Conservation (phyloP, 129 eudicot genomes). For the Chrysanthemum seticuspe region DNA sequence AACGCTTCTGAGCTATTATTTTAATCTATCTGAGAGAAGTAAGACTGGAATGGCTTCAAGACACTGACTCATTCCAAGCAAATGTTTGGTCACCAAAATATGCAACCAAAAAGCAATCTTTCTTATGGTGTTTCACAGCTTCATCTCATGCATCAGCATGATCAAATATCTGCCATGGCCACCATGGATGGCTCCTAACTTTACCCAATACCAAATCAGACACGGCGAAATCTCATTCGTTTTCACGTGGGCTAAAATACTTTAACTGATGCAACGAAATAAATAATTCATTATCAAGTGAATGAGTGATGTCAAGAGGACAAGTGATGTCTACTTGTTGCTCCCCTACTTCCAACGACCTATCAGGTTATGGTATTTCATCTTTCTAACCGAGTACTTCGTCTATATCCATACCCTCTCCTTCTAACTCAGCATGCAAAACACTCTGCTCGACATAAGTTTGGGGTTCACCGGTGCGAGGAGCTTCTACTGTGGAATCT, state of each 20-base stretch:
- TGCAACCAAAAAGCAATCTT: conserved; percentile 71
- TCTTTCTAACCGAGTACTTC: too few species aligned
- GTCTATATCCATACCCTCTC: too few species aligned
- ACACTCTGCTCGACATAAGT: too few species aligned
- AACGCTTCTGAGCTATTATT: too few species aligned
- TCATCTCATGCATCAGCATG: conserved; percentile 42
- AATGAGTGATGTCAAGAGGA: too few species aligned
- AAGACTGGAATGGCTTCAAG: conserved; percentile 53
- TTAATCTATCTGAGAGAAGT: conserved; percentile 23
- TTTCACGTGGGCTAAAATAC: conserved; percentile 48
- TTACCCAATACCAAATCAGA: conserved; percentile 86
- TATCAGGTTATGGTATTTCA: too few species aligned
- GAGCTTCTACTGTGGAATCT: conserved; percentile 19
- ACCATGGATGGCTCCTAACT: conserved; percentile 88
- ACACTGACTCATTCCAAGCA: conserved; percentile 79
- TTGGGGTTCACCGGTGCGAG: too few species aligned
- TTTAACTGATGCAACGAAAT: conserved; percentile 22
- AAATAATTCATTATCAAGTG: conserved; percentile 6
- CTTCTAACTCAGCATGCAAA: too few species aligned
- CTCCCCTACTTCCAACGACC: too few species aligned
- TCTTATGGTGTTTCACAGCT: conserved; percentile 63
- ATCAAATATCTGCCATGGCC: conserved; percentile 89
- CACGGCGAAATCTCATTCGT: conserved; percentile 50
- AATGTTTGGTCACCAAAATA: conserved; percentile 84
- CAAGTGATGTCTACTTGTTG: too few species aligned